phyloP scores from a whole-genome alignment of 1,284 basidiomycete genomes.

The Apiotrichum domesticum region DNA sequence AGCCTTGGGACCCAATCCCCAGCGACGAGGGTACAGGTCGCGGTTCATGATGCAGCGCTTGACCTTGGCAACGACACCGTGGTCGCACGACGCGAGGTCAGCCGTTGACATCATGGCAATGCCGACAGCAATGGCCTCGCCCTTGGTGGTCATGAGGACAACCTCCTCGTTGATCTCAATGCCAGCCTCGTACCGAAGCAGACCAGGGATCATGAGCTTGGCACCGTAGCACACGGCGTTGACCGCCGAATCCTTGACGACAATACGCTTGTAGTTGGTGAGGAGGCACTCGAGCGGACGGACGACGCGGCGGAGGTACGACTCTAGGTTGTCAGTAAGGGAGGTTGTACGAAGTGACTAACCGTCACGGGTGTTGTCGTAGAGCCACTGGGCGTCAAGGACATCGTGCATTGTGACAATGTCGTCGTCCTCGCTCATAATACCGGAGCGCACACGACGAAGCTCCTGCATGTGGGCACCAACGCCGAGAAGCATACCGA shows the following conservation, averaged over 20 bases:
- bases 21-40: constrained; percentile 94
- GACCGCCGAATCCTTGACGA: constrained; percentile 98
- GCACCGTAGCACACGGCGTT: constrained; percentile 99
- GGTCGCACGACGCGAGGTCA: constrained; percentile 95
- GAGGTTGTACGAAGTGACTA: constrained; percentile 27
- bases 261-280: constrained; percentile 95
- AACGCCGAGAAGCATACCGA: constrained; percentile 90
- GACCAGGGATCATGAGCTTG: constrained; percentile 98
- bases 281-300: constrained; percentile 91
- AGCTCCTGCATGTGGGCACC: constrained; percentile 99
- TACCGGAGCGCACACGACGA: constrained; percentile 87
- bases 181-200: constrained; percentile 93
- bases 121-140: constrained; percentile 95
- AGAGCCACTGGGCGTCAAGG: constrained; percentile 96
- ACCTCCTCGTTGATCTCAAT: constrained; percentile 96
- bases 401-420: constrained; percentile 99
- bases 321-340: constrained; percentile 55
- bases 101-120: constrained; percentile 99
- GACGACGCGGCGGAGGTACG: constrained; percentile 92
- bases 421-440: constrained; percentile 94
- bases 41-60: constrained; percentile 99
- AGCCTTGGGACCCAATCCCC: constrained; percentile 96
- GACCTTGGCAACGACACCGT: constrained; percentile 98
- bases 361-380: constrained; percentile 98
- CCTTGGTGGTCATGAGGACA: constrained; percentile 99